Conservation (phyloP, 352 stramenopile species). For the Halophytophthora polymorphica region DNA sequence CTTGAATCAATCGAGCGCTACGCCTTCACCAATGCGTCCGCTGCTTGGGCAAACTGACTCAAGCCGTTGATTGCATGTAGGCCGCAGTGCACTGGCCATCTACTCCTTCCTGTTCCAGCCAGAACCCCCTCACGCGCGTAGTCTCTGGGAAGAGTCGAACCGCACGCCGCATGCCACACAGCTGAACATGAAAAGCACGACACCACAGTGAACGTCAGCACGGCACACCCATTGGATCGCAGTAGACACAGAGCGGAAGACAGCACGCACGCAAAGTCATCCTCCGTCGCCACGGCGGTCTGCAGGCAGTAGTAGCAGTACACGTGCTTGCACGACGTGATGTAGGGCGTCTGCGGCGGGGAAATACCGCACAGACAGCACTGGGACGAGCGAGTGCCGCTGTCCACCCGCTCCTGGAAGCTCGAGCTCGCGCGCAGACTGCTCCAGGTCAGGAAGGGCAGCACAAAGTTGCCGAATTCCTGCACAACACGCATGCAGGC, state of each 20-base stretch:
- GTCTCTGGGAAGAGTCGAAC: conserved; percentile 65
- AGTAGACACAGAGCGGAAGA: background rate
- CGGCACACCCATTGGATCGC: background rate
- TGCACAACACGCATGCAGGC: conserved; percentile 17
- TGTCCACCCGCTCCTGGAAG: conserved; percentile 6
- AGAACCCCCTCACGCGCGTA: conserved; percentile 27
- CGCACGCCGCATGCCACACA: conserved; percentile 57
- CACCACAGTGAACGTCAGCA: background rate
- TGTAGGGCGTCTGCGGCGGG: conserved; percentile 75
- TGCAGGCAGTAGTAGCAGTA: conserved; percentile 88
- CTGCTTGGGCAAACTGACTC: no score
- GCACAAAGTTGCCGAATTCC: conserved; percentile 79
- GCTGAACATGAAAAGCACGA: conserved; percentile 19
- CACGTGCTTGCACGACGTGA: conserved; percentile 82
- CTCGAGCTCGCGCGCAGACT: conserved; percentile 24
- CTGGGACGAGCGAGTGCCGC: conserved; percentile 22
- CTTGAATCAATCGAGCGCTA: no score
- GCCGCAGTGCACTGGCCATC: no score
- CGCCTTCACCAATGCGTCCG: no score
- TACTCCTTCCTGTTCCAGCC: no score
- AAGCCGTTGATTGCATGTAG: no score
- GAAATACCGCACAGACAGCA: conserved; percentile 65
- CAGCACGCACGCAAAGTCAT: conserved; percentile 63
- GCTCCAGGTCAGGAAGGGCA: conserved; percentile 72
- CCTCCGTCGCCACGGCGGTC: conserved; percentile 62